These are phyloP conservation scores for Pichia membranifaciens DNA, from an alignment of 805 yeast genomes.

Conservation along the genomic window DNA sequence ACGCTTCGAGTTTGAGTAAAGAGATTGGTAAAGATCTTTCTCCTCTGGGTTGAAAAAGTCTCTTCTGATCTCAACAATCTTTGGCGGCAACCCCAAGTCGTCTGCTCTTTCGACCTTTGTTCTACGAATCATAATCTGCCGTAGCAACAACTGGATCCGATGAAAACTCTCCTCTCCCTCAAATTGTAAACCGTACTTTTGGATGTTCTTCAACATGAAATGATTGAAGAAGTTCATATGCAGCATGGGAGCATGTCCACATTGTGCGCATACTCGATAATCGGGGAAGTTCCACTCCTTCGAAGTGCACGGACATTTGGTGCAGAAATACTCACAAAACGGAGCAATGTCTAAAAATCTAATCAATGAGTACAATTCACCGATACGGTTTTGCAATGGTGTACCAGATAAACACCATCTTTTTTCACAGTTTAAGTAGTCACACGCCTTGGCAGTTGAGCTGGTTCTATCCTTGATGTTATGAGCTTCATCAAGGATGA, in stretches of 20 bases:
- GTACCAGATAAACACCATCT: conserved; percentile 95
- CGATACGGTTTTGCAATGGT: conserved; percentile 92
- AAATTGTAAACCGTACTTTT: conserved; percentile 73
- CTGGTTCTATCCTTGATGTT: conserved; percentile 93
- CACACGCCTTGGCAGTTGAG: conserved; percentile 91
- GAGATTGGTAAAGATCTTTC: conserved; percentile 81
- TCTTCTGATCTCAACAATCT: conserved; percentile 81
- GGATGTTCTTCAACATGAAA: conserved; percentile 90
- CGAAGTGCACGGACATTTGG: conserved; percentile 83
- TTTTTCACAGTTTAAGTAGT: conserved; percentile 60
- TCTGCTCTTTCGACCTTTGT: conserved; percentile 96
- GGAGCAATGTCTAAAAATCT: conserved; percentile 82
- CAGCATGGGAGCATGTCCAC: conserved; percentile 91
- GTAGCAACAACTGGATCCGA: conserved; percentile 66
- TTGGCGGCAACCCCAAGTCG: conserved; percentile 94
- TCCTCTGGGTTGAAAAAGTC: conserved; percentile 93
- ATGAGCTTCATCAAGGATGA: conserved; percentile 93
- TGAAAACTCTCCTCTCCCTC: conserved; percentile 76
- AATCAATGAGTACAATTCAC: conserved; percentile 90
- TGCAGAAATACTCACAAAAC: conserved; percentile 83
- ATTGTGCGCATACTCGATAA: conserved; percentile 74
- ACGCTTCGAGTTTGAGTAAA: conserved; percentile 81
- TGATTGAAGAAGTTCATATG: conserved; percentile 95
- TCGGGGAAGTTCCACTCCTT: conserved; percentile 81
- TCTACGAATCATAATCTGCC: conserved; percentile 85